These are phyloP conservation scores for Pueraria montana DNA, from an alignment of 306 rosid genomes.

Conservation along the genomic window DNA sequence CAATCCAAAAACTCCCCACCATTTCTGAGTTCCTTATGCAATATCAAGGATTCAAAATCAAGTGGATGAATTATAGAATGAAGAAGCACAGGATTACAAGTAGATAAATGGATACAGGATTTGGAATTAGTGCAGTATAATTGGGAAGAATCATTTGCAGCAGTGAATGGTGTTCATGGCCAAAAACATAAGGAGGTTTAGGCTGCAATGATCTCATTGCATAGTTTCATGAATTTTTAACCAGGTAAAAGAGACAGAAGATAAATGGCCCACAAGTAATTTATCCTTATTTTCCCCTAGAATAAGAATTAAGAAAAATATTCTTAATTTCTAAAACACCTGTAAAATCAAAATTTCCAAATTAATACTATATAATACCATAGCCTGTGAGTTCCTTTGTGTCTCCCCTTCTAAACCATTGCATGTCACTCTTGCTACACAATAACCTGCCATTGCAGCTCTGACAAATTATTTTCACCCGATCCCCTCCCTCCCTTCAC, in stretches of 20 bases:
- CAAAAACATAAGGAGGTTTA: not conserved
- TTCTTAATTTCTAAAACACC: slow-evolving; percentile 4
- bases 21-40: not conserved
- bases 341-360: not conserved
- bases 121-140: slow-evolving; percentile 1
- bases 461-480: not conserved
- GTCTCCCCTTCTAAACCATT: slow-evolving; percentile 26
- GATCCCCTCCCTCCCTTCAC: not conserved
- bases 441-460: slow-evolving; percentile 11
- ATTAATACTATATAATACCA: slow-evolving; percentile 8
- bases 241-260: slow-evolving; percentile 1
- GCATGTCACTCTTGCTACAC: not conserved
- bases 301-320: slow-evolving; percentile 22
- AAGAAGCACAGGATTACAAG: not conserved
- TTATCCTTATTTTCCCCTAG: not conserved
- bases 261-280: not conserved
- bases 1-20: slow-evolving; percentile 18
- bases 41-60: slow-evolving; percentile 39
- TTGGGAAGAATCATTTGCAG: not conserved
- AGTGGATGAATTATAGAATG: slow-evolving; percentile 8
- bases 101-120: not conserved
- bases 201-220: not conserved
- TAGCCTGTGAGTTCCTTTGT: not conserved
- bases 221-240: slow-evolving; percentile 22
- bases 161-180: not conserved